These are phyloP conservation scores for Cicer chorassanicum DNA, from an alignment of 306 rosid genomes.

Conservation along the genomic window DNA sequence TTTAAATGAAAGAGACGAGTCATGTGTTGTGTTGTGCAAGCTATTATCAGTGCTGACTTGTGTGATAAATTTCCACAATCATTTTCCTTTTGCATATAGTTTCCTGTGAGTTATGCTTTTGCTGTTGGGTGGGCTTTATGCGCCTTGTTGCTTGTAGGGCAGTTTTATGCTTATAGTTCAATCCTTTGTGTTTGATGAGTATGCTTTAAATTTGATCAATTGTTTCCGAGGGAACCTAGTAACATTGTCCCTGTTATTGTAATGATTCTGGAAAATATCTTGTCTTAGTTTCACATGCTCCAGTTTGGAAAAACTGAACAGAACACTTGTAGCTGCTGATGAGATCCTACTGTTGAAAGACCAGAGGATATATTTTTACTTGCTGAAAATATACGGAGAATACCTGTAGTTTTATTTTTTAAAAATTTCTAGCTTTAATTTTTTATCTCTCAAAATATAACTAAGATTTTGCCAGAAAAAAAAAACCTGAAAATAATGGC, in stretches of 20 bases:
- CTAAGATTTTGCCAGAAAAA: background rate
- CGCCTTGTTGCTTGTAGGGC: background rate
- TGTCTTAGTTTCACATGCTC: background rate
- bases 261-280: slow-evolving; percentile 8
- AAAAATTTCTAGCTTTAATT: background rate
- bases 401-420: background rate
- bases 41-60: slow-evolving; percentile 1
- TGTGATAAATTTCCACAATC: background rate
- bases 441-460: background rate
- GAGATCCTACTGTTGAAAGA: slow-evolving; percentile 4
- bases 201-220: background rate
- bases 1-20: slow-evolving; percentile 3
- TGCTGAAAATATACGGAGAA: background rate
- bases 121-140: background rate
- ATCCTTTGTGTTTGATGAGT: slow-evolving; percentile 25
- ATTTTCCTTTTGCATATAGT: slow-evolving; percentile 10
- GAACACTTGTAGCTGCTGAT: slow-evolving; percentile 14
- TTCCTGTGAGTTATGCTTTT: slow-evolving; percentile 10
- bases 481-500: background rate
- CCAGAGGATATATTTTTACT: background rate
- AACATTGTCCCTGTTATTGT: background rate
- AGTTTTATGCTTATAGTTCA: background rate
- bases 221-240: background rate
- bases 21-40: background rate
- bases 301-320: slow-evolving; percentile 30